phyloP scores from a whole-genome alignment of 2,329 filamentous ascomycete species.

The Xylaria sp. region DNA sequence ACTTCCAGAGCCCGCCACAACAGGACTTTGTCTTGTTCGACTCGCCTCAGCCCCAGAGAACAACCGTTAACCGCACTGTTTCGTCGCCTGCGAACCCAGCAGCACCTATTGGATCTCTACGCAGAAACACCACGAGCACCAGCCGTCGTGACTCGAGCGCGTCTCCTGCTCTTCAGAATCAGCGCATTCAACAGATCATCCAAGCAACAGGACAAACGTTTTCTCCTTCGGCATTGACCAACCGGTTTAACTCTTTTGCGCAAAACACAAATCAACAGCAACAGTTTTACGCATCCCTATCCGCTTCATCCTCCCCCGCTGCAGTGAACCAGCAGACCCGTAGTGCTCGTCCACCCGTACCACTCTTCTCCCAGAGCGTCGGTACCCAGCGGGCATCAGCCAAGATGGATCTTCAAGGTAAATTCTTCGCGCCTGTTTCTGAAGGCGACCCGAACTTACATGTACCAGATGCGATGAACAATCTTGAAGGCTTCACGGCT shows the following conservation, averaged over 20 bases:
- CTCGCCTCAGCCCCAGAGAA: slow-evolving; percentile 54
- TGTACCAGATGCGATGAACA: slow-evolving; percentile 62
- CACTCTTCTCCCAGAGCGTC: slow-evolving; percentile 72
- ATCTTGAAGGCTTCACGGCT: slow-evolving; percentile 67
- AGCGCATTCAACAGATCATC: slow-evolving; percentile 68
- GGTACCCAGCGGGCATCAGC: slow-evolving; percentile 57
- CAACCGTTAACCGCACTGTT: slow-evolving; percentile 56
- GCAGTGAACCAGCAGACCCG: slow-evolving; percentile 65
- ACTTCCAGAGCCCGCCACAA: slow-evolving; percentile 63
- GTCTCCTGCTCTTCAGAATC: slow-evolving; percentile 62
- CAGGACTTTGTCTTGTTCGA: slow-evolving; percentile 84
- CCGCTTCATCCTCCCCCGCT: slow-evolving; percentile 69
- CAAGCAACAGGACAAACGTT: slow-evolving; percentile 65
- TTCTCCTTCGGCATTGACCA: slow-evolving; percentile 64
- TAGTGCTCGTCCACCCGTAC: slow-evolving; percentile 72
- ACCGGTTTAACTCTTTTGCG: slow-evolving; percentile 65
- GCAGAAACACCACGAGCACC: slow-evolving; percentile 48
- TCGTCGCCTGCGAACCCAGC: slow-evolving; percentile 57
- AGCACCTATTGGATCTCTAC: slow-evolving; percentile 53
- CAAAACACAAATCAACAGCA: slow-evolving; percentile 57
- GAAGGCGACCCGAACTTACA: slow-evolving; percentile 47
- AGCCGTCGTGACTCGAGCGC: slow-evolving; percentile 58
- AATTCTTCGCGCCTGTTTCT: slow-evolving; percentile 36
- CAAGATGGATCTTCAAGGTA: slow-evolving; percentile 70
- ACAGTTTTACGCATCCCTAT: slow-evolving; percentile 72